Conservation (phyloP, 495 filamentous ascomycete species). For the Tetracladium setigerum region DNA sequence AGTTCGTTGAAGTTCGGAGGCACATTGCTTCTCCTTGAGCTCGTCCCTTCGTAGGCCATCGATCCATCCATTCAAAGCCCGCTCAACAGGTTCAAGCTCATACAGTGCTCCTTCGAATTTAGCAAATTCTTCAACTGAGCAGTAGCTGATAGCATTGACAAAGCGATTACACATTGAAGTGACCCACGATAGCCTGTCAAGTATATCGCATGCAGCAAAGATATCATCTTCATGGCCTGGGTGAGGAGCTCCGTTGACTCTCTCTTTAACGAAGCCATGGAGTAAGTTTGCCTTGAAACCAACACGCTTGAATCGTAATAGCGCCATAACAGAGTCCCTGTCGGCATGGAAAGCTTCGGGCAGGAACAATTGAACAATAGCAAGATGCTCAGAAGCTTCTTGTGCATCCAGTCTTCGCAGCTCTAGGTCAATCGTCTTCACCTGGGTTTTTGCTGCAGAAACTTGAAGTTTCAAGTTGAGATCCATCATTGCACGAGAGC, state of each 20-base stretch:
- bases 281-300: constrained; percentile 82
- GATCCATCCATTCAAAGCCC: constrained; percentile 82
- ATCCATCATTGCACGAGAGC: constrained; percentile 90
- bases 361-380: constrained; percentile 80
- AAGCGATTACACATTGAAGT: constrained; percentile 77
- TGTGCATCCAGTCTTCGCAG: constrained; percentile 80
- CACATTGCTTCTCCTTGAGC: constrained; percentile 75
- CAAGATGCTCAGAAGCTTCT: constrained; percentile 80
- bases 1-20: constrained; percentile 68
- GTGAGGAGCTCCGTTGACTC: constrained; percentile 47
- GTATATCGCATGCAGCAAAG: constrained; percentile 67
- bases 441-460: constrained; percentile 82
- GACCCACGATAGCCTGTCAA: constrained; percentile 84
- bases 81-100: constrained; percentile 89
- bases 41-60: constrained; percentile 78
- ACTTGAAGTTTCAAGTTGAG: constrained; percentile 88
- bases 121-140: constrained; percentile 67
- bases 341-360: constrained; percentile 79
- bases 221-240: constrained; percentile 60
- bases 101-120: constrained; percentile 69
- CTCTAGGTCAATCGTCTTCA: constrained; percentile 89
- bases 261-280: constrained; percentile 71
- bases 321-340: constrained; percentile 71
- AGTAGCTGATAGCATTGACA: constrained; percentile 65
- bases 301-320: constrained; percentile 81